phyloP scores from a whole-genome alignment of 1,139 yeast species.

The Kurtzmaniella quercitrusa region DNA sequence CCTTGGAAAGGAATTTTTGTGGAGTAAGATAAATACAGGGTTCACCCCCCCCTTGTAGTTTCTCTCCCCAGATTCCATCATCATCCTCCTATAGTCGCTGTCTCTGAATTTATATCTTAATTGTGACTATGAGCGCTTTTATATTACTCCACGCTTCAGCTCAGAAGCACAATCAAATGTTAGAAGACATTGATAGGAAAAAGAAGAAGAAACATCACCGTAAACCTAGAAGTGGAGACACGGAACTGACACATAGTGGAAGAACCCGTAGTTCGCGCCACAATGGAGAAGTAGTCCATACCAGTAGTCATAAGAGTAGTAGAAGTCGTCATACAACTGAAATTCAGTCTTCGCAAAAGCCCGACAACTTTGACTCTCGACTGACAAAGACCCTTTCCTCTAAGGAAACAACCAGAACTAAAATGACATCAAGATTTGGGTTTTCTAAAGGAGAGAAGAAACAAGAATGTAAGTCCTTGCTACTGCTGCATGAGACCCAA shows the following conservation, averaged over 20 bases:
- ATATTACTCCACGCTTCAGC: neutral
- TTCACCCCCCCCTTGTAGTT: neutral
- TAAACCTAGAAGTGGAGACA: neutral
- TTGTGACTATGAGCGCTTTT: neutral
- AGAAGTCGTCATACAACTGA: neutral
- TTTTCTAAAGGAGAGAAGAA: neutral
- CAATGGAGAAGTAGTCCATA: neutral
- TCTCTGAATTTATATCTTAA: neutral
- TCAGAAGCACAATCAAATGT: neutral
- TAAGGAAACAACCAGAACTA: neutral
- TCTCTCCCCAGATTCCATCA: no score
- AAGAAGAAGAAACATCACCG: neutral
- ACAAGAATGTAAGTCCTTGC: neutral
- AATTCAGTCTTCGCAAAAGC: neutral
- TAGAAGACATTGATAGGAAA: neutral
- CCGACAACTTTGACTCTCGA: neutral
- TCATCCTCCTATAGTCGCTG: neutral
- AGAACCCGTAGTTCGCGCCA: neutral
- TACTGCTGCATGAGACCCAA: neutral
- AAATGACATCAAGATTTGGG: neutral
- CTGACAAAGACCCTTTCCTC: neutral
- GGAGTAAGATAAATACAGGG: neutral
- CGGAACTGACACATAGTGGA: neutral
- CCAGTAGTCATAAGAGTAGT: neutral
- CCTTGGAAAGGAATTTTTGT: neutral